Evolutionary conservation across 169 alveolate genomes (phyloP), one percentile per base, ranked within the genome.

Genomic region (Plasmodium blacklocki): DNA sequence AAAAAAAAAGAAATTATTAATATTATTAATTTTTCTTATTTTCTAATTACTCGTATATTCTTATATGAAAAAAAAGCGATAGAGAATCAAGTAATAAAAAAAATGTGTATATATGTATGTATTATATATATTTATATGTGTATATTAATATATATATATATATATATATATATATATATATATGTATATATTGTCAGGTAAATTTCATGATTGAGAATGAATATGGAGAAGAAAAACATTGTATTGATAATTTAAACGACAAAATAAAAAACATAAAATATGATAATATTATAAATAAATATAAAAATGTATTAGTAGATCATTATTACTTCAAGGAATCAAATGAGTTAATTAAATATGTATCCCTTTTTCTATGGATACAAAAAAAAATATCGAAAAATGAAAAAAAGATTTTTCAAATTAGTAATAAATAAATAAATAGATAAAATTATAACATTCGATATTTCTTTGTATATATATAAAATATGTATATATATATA

Each of bases 41-140:
- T 80, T 52, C 26, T 80, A 60, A 80, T 80, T 47, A 80, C 80
- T 9, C 90, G 90, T 26, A 80, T 80, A 14, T 43, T 80, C 23
- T 21, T 45, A 52, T 71, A 52, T 47, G 90, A 80, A 59, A 68
- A 67, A 39, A 80, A 49, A 18, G 50, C 49, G 11, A 52, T 80
- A 21, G 83, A 80, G 49, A 54, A 80, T 43, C 90, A 80, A 74
- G 90, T 68, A 47, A 45, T 59, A 23, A 8, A 49, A n/a, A n/a
- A 21, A 52, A 50, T 18, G 6, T 8, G 52, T 26, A 59, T 2
- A 18, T 2, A 59, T 58, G 58, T 11, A 39, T 6, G 1, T n/a
- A 64, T 43, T 2, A 68, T 45, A n/a, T 18, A 68, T 50, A 45
- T 9, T 39, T 21, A 68, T 45, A 14, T 43, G 8, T 26, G 23